Evolutionary conservation across 2,329 filamentous ascomycete species (phyloP).

Genomic region (Exophiala xenobiotica): DNA sequence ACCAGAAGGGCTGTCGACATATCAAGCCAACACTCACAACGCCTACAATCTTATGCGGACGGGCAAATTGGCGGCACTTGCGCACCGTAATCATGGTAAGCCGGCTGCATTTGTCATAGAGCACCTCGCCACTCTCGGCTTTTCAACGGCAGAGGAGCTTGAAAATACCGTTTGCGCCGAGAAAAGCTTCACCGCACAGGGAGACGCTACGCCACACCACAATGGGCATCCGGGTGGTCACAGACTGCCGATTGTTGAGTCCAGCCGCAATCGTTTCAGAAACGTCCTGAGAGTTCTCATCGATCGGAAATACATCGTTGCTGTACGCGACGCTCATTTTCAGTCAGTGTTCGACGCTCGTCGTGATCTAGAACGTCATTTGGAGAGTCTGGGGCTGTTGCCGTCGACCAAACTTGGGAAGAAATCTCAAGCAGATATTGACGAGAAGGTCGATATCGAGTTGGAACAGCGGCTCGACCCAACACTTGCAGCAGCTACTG

Average conservation of each 20-base stretch:
- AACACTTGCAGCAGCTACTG: constrained; percentile 6
- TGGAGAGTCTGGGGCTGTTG: constrained; percentile 54
- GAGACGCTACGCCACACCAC: not conserved
- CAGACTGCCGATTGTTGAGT: not conserved
- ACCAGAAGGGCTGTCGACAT: constrained; percentile 66
- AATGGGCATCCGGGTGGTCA: constrained; percentile 4
- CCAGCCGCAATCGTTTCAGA: constrained; percentile 9
- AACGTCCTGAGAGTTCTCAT: constrained; percentile 11
- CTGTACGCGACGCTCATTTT: constrained; percentile 42
- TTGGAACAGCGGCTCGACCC: constrained; percentile 46
- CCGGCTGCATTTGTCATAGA: constrained; percentile 72
- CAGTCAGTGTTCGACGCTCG: constrained; percentile 57
- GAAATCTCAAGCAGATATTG: constrained; percentile 66
- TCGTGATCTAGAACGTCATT: constrained; percentile 61
- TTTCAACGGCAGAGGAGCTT: constrained; percentile 59
- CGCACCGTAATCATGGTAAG: constrained; percentile 72
- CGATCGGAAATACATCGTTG: constrained; percentile 17
- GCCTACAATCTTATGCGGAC: constrained; percentile 80
- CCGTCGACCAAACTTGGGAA: constrained; percentile 53
- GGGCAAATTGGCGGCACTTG: constrained; percentile 75
- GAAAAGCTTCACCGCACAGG: not conserved
- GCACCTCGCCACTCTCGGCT: constrained; percentile 72
- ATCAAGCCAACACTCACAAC: constrained; percentile 77
- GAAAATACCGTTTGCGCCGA: constrained; percentile 31
- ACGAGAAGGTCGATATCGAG: constrained; percentile 56